These are phyloP conservation scores for Tricholoma matsutake DNA, from an alignment of 768 basidiomycete species.

Conservation along the genomic window DNA sequence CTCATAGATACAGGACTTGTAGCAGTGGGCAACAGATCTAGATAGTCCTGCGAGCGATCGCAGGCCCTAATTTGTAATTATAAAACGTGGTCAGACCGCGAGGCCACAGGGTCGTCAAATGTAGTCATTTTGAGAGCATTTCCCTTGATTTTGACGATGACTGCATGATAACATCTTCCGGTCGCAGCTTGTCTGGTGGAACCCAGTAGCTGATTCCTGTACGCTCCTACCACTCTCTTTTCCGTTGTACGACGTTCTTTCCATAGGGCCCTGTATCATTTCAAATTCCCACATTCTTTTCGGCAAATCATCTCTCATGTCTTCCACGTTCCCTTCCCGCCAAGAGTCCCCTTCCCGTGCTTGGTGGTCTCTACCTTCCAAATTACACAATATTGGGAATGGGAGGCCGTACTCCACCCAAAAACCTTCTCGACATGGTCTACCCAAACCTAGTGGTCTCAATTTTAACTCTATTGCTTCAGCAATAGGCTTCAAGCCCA, in stretches of 20 bases:
- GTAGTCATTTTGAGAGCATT: no score
- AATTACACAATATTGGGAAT: constrained; percentile 20
- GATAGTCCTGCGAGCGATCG: no score
- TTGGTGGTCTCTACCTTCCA: constrained; percentile 45
- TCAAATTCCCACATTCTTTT: not conserved
- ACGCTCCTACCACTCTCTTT: not conserved
- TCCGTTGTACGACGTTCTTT: no score
- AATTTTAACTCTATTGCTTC: constrained; percentile 56
- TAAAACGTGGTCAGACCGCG: no score
- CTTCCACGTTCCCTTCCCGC: constrained; percentile 28
- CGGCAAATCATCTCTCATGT: constrained; percentile 22
- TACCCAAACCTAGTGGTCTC: constrained; percentile 25
- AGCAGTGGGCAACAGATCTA: no score
- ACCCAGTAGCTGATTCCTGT: not conserved
- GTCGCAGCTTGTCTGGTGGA: not conserved
- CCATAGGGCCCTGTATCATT: not conserved
- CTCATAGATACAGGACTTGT: no score
- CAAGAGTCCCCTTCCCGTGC: constrained; percentile 34
- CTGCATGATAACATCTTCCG: not conserved
- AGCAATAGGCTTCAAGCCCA: constrained; percentile 62
- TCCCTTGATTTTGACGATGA: not conserved
- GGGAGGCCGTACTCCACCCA: constrained; percentile 29
- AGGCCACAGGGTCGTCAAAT: no score
- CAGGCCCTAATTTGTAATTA: no score
- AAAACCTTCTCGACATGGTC: constrained; percentile 22